These are phyloP conservation scores for Salix purpurea DNA, from an alignment of 345 rosid species.

Conservation along the genomic window DNA sequence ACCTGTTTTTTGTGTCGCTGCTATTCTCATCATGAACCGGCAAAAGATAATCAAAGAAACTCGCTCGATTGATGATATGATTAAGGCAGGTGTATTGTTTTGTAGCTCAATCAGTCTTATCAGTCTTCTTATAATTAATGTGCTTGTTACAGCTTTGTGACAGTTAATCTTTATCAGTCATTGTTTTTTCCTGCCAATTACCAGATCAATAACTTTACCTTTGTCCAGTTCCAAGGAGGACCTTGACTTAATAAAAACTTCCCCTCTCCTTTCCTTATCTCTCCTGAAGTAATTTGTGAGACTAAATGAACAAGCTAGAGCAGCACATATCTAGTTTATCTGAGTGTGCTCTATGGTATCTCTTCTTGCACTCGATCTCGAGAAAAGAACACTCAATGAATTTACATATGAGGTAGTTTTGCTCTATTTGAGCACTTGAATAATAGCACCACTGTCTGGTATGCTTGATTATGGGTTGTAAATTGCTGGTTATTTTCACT, in stretches of 20 bases:
- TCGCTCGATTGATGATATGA: slow-evolving; percentile 81
- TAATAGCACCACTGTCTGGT: neutral
- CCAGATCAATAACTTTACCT: neutral
- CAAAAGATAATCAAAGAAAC: slow-evolving; percentile 81
- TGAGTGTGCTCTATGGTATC: neutral
- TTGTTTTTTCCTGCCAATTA: neutral
- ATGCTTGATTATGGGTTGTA: neutral
- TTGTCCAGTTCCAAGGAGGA: neutral
- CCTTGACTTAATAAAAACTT: neutral
- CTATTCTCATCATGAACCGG: slow-evolving; percentile 80
- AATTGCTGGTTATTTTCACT: neutral
- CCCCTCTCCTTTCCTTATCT: neutral
- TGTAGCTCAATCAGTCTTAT: neutral
- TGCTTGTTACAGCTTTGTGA: neutral
- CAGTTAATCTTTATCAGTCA: neutral
- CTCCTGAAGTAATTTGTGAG: neutral
- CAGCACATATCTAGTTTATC: neutral
- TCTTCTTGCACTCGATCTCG: neutral
- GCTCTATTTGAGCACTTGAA: neutral
- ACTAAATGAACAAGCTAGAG: neutral
- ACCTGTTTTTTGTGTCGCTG: slow-evolving; percentile 90
- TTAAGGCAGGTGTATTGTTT: slow-evolving; percentile 54
- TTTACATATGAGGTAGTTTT: neutral
- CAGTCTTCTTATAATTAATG: neutral
- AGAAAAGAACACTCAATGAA: neutral